Evolutionary conservation across 108 stramenopile species (phyloP).

Genomic region (Nitzschia putrida): DNA sequence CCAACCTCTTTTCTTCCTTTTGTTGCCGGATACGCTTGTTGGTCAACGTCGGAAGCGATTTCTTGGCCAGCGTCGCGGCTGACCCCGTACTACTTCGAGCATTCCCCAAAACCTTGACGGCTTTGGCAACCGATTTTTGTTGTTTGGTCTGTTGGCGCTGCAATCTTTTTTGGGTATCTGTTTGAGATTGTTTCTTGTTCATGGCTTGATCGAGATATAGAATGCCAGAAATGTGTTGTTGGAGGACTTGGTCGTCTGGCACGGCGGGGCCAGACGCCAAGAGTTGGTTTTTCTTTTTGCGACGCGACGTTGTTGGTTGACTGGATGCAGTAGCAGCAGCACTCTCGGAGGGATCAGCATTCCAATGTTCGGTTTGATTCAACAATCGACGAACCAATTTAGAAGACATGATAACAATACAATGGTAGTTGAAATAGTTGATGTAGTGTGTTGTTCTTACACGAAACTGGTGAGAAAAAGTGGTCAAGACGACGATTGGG

Average conservation of each 20-base stretch:
- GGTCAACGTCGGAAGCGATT: constrained; percentile 24
- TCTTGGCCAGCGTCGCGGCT: neutral
- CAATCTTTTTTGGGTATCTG: constrained; percentile 1
- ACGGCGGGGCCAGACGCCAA: neutral
- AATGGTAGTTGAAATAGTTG: neutral
- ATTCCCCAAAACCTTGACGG: constrained; percentile 23
- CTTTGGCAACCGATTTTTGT: neutral
- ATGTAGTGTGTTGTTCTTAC: too few species aligned
- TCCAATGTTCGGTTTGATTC: constrained; percentile 6
- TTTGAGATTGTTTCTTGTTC: constrained; percentile 17
- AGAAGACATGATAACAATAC: constrained; percentile 19
- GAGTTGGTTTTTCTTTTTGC: constrained; percentile 1
- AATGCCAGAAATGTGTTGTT: constrained; percentile 12
- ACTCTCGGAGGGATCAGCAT: neutral
- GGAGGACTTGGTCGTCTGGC: constrained; percentile 1
- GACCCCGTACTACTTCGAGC: constrained; percentile 23
- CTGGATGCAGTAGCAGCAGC: neutral
- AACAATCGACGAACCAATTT: constrained; percentile 25
- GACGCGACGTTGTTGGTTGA: neutral
- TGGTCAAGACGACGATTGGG: too few species aligned
- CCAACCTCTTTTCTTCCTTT: constrained; percentile 28
- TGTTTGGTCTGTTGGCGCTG: neutral
- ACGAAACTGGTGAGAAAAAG: too few species aligned
- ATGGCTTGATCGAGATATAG: constrained; percentile 25
- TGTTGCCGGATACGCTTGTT: constrained; percentile 37